A percentile compares a stretch with the other conserved stretches of the same genome.
These are phyloP conservation scores for Adansonia digitata DNA, from an alignment of 345 rosid species.

Conservation along the genomic window DNA sequence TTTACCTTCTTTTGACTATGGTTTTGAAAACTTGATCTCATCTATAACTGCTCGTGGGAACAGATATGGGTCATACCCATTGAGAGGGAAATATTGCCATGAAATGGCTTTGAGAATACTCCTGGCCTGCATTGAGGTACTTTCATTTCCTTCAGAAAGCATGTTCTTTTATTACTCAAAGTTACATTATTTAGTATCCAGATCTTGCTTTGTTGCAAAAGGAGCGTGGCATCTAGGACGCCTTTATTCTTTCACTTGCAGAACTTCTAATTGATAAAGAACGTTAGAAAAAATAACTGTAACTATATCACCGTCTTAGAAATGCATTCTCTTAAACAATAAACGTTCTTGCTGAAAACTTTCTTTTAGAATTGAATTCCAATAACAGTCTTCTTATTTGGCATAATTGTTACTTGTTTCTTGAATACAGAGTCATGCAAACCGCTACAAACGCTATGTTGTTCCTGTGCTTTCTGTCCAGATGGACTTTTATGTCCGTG, in stretches of 20 bases:
- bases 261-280: not conserved
- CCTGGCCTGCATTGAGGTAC: slow-evolving; percentile 93
- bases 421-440: slow-evolving; percentile 86
- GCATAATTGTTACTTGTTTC: slow-evolving; percentile 8
- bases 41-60: slow-evolving; percentile 19
- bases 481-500: slow-evolving; percentile 95
- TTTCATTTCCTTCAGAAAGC: slow-evolving; percentile 5
- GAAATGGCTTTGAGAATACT: slow-evolving; percentile 99
- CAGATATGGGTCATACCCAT: slow-evolving; percentile 93
- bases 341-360: not conserved
- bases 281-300: not conserved
- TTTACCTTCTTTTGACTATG: slow-evolving; percentile 9
- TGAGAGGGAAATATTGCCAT: slow-evolving; percentile 94
- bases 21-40: slow-evolving; percentile 14
- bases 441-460: slow-evolving; percentile 94
- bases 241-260: not conserved
- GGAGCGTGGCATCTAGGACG: not conserved
- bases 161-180: not conserved
- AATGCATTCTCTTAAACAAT: not conserved
- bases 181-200: not conserved
- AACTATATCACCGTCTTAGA: not conserved
- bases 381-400: not conserved
- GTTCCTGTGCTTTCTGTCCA: slow-evolving; percentile 93
- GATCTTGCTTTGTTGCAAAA: not conserved
- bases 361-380: not conserved